Evolutionary conservation across 352 stramenopile species (phyloP).

Genomic region (Phytophthora ohioensis): DNA sequence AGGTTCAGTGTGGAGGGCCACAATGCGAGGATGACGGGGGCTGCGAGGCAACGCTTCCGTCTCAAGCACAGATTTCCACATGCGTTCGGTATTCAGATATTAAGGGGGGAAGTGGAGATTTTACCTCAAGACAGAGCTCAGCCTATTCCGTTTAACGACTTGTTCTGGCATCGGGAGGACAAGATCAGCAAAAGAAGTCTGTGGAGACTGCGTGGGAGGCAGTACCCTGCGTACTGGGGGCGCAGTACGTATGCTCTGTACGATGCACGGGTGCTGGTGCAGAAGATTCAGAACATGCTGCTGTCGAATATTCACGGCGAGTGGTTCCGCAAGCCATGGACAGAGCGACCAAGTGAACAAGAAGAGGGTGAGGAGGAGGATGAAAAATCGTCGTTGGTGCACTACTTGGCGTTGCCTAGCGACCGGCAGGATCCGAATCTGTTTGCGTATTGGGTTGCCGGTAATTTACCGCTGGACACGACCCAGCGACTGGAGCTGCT

Average conservation of each 20-base stretch:
- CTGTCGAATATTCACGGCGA: slow-evolving; percentile 76
- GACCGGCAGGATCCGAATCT: slow-evolving; percentile 66
- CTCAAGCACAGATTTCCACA: slow-evolving; percentile 39
- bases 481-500: slow-evolving; percentile 65
- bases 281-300: slow-evolving; percentile 73
- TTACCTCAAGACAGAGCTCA: slow-evolving; percentile 54
- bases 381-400: slow-evolving; percentile 31
- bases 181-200: slow-evolving; percentile 25
- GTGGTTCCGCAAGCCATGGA: slow-evolving; percentile 62
- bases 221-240: slow-evolving; percentile 64
- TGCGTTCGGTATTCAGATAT: slow-evolving; percentile 16
- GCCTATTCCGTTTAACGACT: slow-evolving; percentile 50
- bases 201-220: slow-evolving; percentile 27
- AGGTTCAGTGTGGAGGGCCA: slow-evolving; percentile 58
- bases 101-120: slow-evolving; percentile 69
- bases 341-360: slow-evolving; percentile 19
- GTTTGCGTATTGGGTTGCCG: slow-evolving; percentile 85
- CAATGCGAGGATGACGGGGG: slow-evolving; percentile 60
- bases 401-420: slow-evolving; percentile 49
- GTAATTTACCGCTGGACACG: slow-evolving; percentile 75
- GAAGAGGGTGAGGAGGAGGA: slow-evolving; percentile 9
- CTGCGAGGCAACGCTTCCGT: slow-evolving; percentile 75
- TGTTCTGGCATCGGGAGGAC: slow-evolving; percentile 19
- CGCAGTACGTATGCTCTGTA: slow-evolving; percentile 59
- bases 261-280: slow-evolving; percentile 65